phyloP scores from a whole-genome alignment of 352 stramenopile species.

The Pythium apleroticum region DNA sequence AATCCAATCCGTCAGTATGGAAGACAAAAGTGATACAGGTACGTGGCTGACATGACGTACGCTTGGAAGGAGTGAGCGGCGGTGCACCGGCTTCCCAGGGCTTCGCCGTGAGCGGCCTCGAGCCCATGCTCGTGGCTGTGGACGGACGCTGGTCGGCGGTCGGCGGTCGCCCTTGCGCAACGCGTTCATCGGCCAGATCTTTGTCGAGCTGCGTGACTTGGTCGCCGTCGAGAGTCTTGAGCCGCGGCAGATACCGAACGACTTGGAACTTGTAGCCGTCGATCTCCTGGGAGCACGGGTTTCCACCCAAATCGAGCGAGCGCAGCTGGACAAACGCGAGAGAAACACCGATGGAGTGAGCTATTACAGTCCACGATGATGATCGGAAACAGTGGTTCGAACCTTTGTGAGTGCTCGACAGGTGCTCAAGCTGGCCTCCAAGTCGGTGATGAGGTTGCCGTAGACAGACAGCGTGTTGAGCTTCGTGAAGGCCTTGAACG shows the following conservation, averaged over 20 bases:
- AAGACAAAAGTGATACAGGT: background rate
- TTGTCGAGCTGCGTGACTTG: constrained; percentile 73
- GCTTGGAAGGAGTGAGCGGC: constrained; percentile 15
- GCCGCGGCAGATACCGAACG: constrained; percentile 51
- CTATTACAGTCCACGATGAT: too few species aligned
- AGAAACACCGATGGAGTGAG: too few species aligned
- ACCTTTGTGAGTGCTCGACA: constrained; percentile 35
- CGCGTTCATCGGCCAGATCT: constrained; percentile 68
- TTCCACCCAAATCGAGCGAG: constrained; percentile 69
- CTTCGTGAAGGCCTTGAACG: constrained; percentile 30
- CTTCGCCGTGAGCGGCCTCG: constrained; percentile 18
- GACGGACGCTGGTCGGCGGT: constrained; percentile 17
- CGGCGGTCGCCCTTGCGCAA: constrained; percentile 20
- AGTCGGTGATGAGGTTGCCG: constrained; percentile 32
- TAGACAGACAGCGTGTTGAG: constrained; percentile 35
- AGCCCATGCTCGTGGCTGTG: constrained; percentile 18
- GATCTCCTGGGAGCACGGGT: constrained; percentile 60
- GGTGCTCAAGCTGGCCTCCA: constrained; percentile 27
- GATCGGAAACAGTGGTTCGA: background rate
- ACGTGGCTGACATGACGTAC: constrained; percentile 18
- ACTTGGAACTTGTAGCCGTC: constrained; percentile 79
- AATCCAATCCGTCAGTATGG: background rate
- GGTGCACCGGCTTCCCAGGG: constrained; percentile 17
- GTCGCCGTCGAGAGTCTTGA: constrained; percentile 75
- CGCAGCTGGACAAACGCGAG: constrained; percentile 54